Evolutionary conservation across 495 filamentous ascomycete genomes (phyloP).

Genomic region (Aspergillus taichungensis): DNA sequence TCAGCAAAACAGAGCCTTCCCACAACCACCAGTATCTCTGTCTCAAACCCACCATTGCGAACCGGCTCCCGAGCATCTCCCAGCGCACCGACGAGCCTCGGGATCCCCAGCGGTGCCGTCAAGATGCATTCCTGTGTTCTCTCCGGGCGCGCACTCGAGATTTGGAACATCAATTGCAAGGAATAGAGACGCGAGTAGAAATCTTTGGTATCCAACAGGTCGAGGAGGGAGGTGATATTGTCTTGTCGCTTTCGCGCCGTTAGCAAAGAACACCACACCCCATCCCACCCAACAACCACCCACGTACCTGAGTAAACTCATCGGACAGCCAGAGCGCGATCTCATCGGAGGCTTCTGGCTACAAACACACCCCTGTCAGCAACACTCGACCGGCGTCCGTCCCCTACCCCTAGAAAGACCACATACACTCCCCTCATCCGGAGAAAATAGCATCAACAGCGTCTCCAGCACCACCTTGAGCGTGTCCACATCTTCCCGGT

Average conservation of each 20-base stretch:
- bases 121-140: conserved; percentile 94
- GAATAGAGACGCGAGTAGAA: conserved; percentile 94
- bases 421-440: conserved; percentile 55
- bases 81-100: conserved; percentile 71
- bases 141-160: conserved; percentile 77
- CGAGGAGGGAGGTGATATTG: conserved; percentile 85
- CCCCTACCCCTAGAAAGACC: too few relatives aligned
- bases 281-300: background rate
- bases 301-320: conserved; percentile 83
- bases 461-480: conserved; percentile 92
- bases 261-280: conserved; percentile 29
- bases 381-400: too few relatives aligned
- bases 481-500: conserved; percentile 93
- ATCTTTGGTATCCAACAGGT: conserved; percentile 77
- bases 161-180: conserved; percentile 79
- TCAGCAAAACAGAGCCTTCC: conserved; percentile 5
- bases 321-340: conserved; percentile 95
- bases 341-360: conserved; percentile 94
- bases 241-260: conserved; percentile 65
- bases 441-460: conserved; percentile 82
- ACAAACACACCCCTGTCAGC: conserved; percentile 20
- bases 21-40: background rate
- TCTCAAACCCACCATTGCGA: conserved; percentile 59
- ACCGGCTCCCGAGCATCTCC: conserved; percentile 84
- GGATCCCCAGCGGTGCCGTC: conserved; percentile 78